A percentile compares a stretch with the other conserved stretches of the same genome.
Evolutionary conservation across 805 yeast genomes (phyloP).

Genomic region (Wickerhamomyces rabaulensis): DNA sequence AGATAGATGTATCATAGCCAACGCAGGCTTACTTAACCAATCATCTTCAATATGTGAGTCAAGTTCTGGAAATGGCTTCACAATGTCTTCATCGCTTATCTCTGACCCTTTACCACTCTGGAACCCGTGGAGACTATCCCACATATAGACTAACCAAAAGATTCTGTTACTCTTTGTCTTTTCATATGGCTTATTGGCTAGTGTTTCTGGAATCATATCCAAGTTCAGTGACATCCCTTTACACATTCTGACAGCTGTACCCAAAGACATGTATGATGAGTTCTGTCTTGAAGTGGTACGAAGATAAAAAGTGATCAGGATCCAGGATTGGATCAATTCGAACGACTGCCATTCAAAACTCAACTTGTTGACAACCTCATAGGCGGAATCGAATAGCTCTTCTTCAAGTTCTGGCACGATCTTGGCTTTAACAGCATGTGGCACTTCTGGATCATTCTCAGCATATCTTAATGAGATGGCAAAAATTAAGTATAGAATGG

Average conservation of each 20-base stretch:
- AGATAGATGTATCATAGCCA: slow-evolving; percentile 41
- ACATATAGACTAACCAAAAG: slow-evolving; percentile 49
- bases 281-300: slow-evolving; percentile 40
- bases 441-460: slow-evolving; percentile 29
- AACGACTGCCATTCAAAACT: slow-evolving; percentile 48
- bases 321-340: slow-evolving; percentile 47
- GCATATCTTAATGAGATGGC: slow-evolving; percentile 47
- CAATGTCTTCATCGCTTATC: slow-evolving; percentile 32
- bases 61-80: slow-evolving; percentile 25
- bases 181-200: slow-evolving; percentile 28
- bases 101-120: slow-evolving; percentile 44
- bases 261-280: slow-evolving; percentile 36
- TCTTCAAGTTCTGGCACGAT: slow-evolving; percentile 32
- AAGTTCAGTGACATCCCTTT: slow-evolving; percentile 40
- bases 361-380: slow-evolving; percentile 32
- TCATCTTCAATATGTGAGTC: slow-evolving; percentile 21
- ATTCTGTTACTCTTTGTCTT: slow-evolving; percentile 42
- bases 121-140: slow-evolving; percentile 48
- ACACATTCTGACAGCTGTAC: slow-evolving; percentile 37
- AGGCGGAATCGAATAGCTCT: slow-evolving; percentile 34
- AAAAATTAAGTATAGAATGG: slow-evolving; percentile 43
- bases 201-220: slow-evolving; percentile 23
- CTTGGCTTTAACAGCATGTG: slow-evolving; percentile 13
- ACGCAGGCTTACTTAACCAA: slow-evolving; percentile 44
- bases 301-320: slow-evolving; percentile 38